Conservation (phyloP, 106 monocot genomes). For the Phalaenopsis equestris region DNA sequence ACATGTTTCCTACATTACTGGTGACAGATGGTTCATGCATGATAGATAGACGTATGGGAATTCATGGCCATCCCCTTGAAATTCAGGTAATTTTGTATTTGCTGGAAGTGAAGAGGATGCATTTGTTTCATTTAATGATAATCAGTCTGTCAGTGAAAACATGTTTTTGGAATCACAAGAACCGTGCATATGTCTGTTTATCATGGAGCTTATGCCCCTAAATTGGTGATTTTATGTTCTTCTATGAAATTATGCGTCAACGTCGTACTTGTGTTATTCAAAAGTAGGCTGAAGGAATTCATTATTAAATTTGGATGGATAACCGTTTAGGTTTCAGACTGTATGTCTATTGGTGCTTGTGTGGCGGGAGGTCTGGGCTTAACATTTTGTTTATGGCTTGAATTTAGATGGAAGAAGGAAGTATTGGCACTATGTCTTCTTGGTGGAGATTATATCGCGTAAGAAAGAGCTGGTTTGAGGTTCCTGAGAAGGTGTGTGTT, state of each 20-base stretch:
- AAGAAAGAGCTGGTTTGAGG: background rate
- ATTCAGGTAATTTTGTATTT: constrained; percentile 59
- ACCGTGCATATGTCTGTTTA: background rate
- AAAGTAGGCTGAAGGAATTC: too few relatives aligned
- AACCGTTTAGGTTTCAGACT: too few relatives aligned
- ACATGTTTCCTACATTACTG: constrained; percentile 96
- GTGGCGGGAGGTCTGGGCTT: too few relatives aligned
- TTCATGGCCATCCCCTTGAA: constrained; percentile 98
- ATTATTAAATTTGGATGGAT: too few relatives aligned
- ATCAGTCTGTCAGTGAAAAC: background rate
- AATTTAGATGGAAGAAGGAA: background rate
- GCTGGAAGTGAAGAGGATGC: background rate
- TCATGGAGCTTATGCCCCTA: background rate
- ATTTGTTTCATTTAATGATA: background rate
- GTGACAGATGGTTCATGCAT: constrained; percentile 99
- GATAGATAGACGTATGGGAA: constrained; percentile 97
- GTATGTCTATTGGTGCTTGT: too few relatives aligned
- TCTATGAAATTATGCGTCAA: background rate
- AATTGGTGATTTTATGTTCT: background rate
- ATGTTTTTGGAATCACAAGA: background rate
- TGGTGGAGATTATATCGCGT: background rate
- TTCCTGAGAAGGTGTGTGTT: background rate
- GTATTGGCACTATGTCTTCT: background rate
- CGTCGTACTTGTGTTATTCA: too few relatives aligned
- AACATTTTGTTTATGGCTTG: background rate